Base-by-base conservation (phyloP, 805 yeast genomes). In the Vanderwaltozyma polyspora region DNA sequence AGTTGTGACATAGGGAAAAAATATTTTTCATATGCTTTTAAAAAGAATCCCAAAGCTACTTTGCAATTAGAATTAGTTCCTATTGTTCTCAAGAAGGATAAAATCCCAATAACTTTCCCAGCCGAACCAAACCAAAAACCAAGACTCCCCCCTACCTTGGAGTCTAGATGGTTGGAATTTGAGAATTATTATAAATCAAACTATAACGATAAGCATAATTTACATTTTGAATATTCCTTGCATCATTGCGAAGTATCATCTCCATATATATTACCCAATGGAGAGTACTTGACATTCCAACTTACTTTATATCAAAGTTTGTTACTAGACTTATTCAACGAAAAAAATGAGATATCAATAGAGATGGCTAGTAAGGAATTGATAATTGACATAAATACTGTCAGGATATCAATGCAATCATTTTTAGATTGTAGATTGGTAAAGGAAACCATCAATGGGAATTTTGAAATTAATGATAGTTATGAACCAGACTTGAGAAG, bases 211-310 rank as follows among this genome's bases (percentile, higher is more conserved):
- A 9, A 18, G 6, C 51, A 48, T 28, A 39, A 35, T 4, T 25
- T 56, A 6, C 31, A 26, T 9, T 49, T 45, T 19, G 41, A 43
- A 25, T 48, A 48, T 34, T 25, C 44, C n/a, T 39, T 55, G 12
- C 59, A 56, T 25, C 51, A 48, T 31, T 47, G 56, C 33, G 57
- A 55, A 25, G 49, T 56, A 4, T 31, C 37, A 13, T 41, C 57
- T 4, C 48, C 44, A 2, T 52, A 37, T 32, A 32, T 4, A 12
- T 19, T 45, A 23, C 31, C 36, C 1, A 34, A 41, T 22, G 45
- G 45, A 3, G 25, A 37, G 9, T 19, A 24, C 8, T 35, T 56
- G 13, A 26, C 28, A 6, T 38, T 56, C 13, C 52, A 51, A 24
- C 30, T 56, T 12, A 52, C 52, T 1, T 26, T 55, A 16, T 41